phyloP scores from a whole-genome alignment of 2,329 filamentous ascomycete species.

The Sclerotinia sclerotiorum region DNA sequence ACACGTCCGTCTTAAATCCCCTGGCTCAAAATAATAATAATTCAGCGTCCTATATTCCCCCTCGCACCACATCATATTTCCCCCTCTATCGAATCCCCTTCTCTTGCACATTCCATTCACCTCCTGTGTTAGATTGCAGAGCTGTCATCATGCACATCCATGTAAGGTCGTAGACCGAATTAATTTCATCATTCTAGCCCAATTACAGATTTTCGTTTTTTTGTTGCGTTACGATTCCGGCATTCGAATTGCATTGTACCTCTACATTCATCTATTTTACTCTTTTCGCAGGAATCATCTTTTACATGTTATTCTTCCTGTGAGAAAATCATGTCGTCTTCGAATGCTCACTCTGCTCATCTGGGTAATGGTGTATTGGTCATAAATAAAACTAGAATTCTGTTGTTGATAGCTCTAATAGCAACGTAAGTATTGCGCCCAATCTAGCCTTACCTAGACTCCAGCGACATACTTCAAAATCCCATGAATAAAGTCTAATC shows the following conservation, averaged over 20 bases:
- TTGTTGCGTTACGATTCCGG: background rate
- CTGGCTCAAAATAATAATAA: background rate
- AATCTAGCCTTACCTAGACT: background rate
- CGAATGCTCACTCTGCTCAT: conserved; percentile 21
- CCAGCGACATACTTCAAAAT: background rate
- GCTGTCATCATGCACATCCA: conserved; percentile 11
- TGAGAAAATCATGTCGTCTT: conserved; percentile 8
- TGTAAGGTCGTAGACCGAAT: conserved; percentile 3
- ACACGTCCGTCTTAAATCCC: conserved; percentile 2
- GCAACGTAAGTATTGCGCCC: conserved; percentile 34
- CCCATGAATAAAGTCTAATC: background rate
- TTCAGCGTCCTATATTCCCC: background rate
- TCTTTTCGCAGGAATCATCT: background rate
- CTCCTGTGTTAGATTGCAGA: background rate
- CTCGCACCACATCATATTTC: background rate
- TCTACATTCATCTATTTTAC: background rate
- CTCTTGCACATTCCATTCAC: background rate
- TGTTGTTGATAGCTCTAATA: conserved; percentile 33
- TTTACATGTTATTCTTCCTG: background rate
- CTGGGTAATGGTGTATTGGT: conserved; percentile 31
- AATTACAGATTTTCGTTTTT: background rate
- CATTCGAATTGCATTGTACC: background rate
- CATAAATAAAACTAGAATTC: conserved; percentile 34
- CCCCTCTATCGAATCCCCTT: background rate
- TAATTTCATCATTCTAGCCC: background rate